Evolutionary conservation across 805 yeast species (phyloP), one percentile per base, ranked within the genome.

Genomic region (Ogataea naganishii): DNA sequence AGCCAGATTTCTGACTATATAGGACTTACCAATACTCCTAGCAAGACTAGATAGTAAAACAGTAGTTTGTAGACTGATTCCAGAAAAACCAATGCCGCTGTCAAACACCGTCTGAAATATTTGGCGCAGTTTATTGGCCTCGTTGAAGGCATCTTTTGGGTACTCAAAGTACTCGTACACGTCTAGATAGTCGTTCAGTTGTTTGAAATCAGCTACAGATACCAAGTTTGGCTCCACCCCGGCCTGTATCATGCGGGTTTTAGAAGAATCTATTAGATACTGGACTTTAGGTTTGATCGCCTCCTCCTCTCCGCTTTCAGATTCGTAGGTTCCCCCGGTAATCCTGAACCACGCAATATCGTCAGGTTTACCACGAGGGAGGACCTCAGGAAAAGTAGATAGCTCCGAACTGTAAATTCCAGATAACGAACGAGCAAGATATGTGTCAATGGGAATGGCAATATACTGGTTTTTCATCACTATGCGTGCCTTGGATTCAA

Each of bases 321-420:
- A 26, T 3, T 52, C 60, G 4, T 66, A 66, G 5, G 58, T 45
- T 4, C 76, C 58, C 6, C 69, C 78, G 2, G 71, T 62, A 2
- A 89, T 69, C 40, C 71, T 72, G 53, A 86, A 89, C 96, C 96
- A 89, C 0, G 86, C 94, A 13, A 88, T 68, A 0, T 72, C 61
- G 47, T 86, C 84, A 1, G 82, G 75, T 14, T 63, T 64, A 0
- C 83, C 84, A 3, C 59, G 53, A 0, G 86, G 85, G 2, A 72
- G 54, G 4, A 64, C 56, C 3, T 51, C 51, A 1, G 60, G 60
- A 10, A 46, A 47, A 4, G n/a, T 16, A 17, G 6, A 35, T 37
- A 14, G 34, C 42, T 7, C 36, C 36, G 9, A 13, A 6, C 6
- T 22, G 24, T 13, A 7, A 15, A 40, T 40, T 9, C 34, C 59